Evolutionary conservation across 495 filamentous ascomycete genomes (phyloP).

Genomic region (Penicillium cosmopolitanum): DNA sequence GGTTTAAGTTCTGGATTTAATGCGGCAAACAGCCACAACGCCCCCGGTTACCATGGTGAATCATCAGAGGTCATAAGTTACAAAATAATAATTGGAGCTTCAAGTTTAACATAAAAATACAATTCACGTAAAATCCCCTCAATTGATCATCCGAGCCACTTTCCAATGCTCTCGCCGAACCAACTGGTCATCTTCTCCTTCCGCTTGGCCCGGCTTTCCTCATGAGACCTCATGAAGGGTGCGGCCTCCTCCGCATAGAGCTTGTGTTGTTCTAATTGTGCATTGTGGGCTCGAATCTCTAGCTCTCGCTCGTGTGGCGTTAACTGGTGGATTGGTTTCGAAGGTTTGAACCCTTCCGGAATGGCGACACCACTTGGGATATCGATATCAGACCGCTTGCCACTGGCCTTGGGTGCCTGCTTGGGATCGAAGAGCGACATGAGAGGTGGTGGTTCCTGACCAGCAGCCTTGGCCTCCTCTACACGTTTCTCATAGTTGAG

Average conservation of each 20-base stretch:
- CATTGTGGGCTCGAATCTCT: constrained; percentile 65
- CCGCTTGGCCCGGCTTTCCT: constrained; percentile 58
- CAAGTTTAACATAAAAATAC: constrained; percentile 9
- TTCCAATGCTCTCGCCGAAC: constrained; percentile 57
- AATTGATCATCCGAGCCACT: constrained; percentile 39
- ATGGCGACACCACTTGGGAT: constrained; percentile 41
- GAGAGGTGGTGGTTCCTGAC: constrained; percentile 44
- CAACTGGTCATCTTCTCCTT: constrained; percentile 60
- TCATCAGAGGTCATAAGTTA: not conserved
- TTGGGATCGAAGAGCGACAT: constrained; percentile 46
- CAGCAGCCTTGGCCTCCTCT: constrained; percentile 67
- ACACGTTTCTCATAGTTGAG: constrained; percentile 72
- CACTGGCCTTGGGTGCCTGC: constrained; percentile 17
- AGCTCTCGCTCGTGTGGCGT: constrained; percentile 64
- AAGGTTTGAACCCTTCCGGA: constrained; percentile 46
- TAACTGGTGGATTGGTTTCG: constrained; percentile 59
- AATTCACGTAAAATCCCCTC: not conserved
- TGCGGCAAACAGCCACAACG: no score
- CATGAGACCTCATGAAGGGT: constrained; percentile 59
- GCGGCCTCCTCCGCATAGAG: constrained; percentile 56
- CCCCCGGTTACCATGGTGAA: no score
- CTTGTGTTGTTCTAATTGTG: constrained; percentile 60
- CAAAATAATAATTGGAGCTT: constrained; percentile 1
- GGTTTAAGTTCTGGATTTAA: no score
- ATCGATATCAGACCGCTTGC: constrained; percentile 24